Percentiles rank a stretch among this genome's conserved stretches.
These are phyloP conservation scores for Daucus carota DNA, from an alignment of 129 eudicot species.

Conservation along the genomic window DH1_v3.0 NC_030388.2:1479501-1480000, in stretches of 20 bases:
- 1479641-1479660: constrained; percentile 62
- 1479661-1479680: constrained; percentile 67
- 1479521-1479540: constrained; percentile 42
- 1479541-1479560: constrained; percentile 75
- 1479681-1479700: constrained; percentile 74
- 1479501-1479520: constrained; percentile 39
- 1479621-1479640: constrained; percentile 36
- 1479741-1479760: constrained; percentile 61
- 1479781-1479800: constrained; percentile 58
- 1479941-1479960: constrained; percentile 61
- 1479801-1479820: constrained; percentile 80
- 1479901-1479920: constrained; percentile 69
- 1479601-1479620: constrained; percentile 40
- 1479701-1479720: constrained; percentile 57
- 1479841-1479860: constrained; percentile 28
- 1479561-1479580: constrained; percentile 57
- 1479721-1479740: constrained; percentile 57
- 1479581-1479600: constrained; percentile 46
- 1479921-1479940: constrained; percentile 54
- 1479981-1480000: constrained; percentile 21
- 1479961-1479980: constrained; percentile 60
- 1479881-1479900: constrained; percentile 46
- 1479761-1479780: constrained; percentile 31
- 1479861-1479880: constrained; percentile 39
- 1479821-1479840: constrained; percentile 31